These are phyloP conservation scores for Pneumocystis canis DNA, from an alignment of 1,139 yeast genomes.

Conservation along the genomic window DNA sequence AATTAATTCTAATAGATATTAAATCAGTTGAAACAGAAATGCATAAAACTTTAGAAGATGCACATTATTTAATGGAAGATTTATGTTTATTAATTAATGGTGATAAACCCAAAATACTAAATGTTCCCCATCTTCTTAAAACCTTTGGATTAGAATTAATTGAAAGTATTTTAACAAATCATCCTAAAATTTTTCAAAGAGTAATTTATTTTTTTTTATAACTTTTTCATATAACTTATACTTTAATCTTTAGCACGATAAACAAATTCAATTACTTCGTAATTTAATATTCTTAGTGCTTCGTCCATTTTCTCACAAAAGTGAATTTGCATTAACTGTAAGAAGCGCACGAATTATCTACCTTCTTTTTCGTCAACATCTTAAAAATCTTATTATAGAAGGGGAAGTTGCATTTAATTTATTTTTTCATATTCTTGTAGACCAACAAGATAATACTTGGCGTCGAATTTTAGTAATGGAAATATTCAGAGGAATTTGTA, in stretches of 20 bases:
- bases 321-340: slow-evolving; percentile 51
- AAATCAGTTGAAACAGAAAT: slow-evolving; percentile 28
- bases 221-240: neutral
- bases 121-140: slow-evolving; percentile 42
- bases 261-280: slow-evolving; percentile 50
- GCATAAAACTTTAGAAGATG: slow-evolving; percentile 48
- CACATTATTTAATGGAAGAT: slow-evolving; percentile 53
- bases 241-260: slow-evolving; percentile 30
- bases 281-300: slow-evolving; percentile 55
- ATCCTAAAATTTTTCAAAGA: slow-evolving; percentile 38
- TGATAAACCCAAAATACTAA: slow-evolving; percentile 39
- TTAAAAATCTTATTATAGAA: slow-evolving; percentile 52
- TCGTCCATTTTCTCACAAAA: slow-evolving; percentile 46
- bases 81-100: slow-evolving; percentile 54
- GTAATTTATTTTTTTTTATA: neutral
- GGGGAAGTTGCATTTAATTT: slow-evolving; percentile 66
- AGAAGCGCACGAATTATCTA: slow-evolving; percentile 60
- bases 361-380: slow-evolving; percentile 45
- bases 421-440: slow-evolving; percentile 48
- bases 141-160: slow-evolving; percentile 66
- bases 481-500: slow-evolving; percentile 45
- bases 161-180: slow-evolving; percentile 52
- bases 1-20: neutral
- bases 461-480: slow-evolving; percentile 60
- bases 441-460: slow-evolving; percentile 47